A percentile compares a stretch with the other conserved stretches of the same genome.
phyloP scores from a whole-genome alignment of 164 flowering plant species.

The Piper betle region DNA sequence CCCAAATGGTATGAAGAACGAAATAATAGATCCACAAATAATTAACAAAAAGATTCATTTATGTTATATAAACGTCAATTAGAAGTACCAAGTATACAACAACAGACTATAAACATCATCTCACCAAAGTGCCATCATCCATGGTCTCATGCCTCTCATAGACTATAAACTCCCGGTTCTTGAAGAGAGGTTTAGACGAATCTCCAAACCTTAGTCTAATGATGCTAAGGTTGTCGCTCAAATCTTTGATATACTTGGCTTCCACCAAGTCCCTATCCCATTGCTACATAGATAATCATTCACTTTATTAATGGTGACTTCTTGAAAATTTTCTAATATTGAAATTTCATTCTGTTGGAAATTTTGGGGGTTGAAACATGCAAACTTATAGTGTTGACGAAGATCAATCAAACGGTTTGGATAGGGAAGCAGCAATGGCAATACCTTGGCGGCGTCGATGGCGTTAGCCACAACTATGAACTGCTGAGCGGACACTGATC shows the following conservation, averaged over 20 bases:
- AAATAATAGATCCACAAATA: no score
- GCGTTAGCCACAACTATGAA: conserved; percentile 78
- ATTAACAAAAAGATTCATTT: no score
- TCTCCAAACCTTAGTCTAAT: conserved; percentile 62
- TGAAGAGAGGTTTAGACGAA: conserved; percentile 52
- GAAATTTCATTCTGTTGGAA: no score
- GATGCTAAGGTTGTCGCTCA: conserved; percentile 66
- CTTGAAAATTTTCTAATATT: no score
- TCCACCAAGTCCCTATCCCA: conserved; percentile 85
- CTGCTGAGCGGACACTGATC: conserved; percentile 63
- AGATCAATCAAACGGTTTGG: not conserved
- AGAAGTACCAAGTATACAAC: no score
- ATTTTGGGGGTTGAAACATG: not conserved
- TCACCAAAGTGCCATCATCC: conserved; percentile 87
- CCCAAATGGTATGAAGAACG: no score
- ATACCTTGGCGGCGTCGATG: conserved; percentile 82
- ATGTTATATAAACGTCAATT: no score
- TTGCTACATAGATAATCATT: no score
- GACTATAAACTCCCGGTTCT: conserved; percentile 77
- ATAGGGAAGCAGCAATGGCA: not conserved
- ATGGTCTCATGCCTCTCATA: conserved; percentile 78
- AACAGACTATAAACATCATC: no score
- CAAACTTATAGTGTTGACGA: no score
- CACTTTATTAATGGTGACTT: no score
- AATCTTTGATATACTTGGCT: conserved; percentile 65